Percentiles rank a stretch among this genome's conserved stretches.
These are phyloP conservation scores for Lactarius hatsudake DNA, from an alignment of 768 basidiomycete genomes.

Conservation along the genomic window DNA sequence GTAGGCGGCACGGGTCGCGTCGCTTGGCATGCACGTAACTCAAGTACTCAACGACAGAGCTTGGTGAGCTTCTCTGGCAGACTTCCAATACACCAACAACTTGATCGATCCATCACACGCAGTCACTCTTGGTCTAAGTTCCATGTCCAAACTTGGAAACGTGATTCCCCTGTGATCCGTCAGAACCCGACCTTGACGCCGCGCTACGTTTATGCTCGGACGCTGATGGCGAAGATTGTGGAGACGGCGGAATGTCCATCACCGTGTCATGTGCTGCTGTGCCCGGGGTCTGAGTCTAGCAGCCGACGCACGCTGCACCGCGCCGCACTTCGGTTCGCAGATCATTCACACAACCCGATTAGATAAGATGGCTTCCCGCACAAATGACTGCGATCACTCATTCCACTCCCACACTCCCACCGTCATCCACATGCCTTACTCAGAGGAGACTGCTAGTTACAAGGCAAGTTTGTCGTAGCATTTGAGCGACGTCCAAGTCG, in stretches of 20 bases:
- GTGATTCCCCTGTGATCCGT: not conserved
- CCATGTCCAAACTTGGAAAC: not conserved
- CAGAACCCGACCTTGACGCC: not conserved
- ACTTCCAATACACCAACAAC: not conserved
- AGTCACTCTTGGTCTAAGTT: not conserved
- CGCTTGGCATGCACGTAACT: not conserved
- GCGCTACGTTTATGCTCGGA: not conserved
- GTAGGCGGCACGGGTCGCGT: not conserved
- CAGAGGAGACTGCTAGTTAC: slow-evolving; percentile 26
- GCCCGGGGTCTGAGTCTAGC: not conserved
- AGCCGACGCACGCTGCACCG: not conserved
- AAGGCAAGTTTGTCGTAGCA: slow-evolving; percentile 5
- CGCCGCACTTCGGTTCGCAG: no score
- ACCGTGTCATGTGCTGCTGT: not conserved
- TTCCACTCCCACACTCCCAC: not conserved
- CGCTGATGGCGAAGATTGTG: not conserved
- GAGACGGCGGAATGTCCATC: not conserved
- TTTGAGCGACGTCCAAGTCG: not conserved
- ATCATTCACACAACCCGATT: not conserved
- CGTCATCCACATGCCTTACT: slow-evolving; percentile 21
- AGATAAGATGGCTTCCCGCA: not conserved
- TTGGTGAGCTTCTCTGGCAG: not conserved
- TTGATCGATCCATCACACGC: not conserved
- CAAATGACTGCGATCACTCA: not conserved
- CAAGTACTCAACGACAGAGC: no score